Percentiles rank a stretch among this genome's conserved stretches.
Evolutionary conservation across 805 yeast genomes (phyloP).

Genomic region (Dipodascus albidus): DNA sequence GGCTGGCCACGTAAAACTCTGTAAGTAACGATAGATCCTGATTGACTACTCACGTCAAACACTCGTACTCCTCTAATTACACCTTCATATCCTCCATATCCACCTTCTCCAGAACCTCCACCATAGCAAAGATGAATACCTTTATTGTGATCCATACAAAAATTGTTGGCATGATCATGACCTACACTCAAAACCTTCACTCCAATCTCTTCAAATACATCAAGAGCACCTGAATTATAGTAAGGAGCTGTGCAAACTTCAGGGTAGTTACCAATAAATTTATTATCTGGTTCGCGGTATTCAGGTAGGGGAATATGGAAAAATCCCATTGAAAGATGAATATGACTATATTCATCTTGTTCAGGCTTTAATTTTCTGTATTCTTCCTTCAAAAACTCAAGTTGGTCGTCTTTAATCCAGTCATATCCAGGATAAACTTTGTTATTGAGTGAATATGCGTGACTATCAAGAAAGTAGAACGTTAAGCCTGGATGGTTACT

Average conservation of each 20-base stretch:
- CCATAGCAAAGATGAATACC: slow-evolving; percentile 82
- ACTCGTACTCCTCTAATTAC: slow-evolving; percentile 69
- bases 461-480: slow-evolving; percentile 76
- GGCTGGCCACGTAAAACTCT: slow-evolving; percentile 48
- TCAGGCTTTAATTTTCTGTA: slow-evolving; percentile 22
- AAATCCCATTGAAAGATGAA: slow-evolving; percentile 70
- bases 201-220: slow-evolving; percentile 48
- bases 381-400: slow-evolving; percentile 39
- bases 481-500: slow-evolving; percentile 35
- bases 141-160: slow-evolving; percentile 36
- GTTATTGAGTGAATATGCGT: slow-evolving; percentile 44
- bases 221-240: slow-evolving; percentile 55
- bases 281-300: slow-evolving; percentile 36
- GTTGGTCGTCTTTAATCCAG: slow-evolving; percentile 64
- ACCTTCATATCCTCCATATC: slow-evolving; percentile 89
- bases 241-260: slow-evolving; percentile 77
- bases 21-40: slow-evolving; percentile 49
- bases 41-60: slow-evolving; percentile 48
- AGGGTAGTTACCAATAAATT: slow-evolving; percentile 47
- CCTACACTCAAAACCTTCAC: slow-evolving; percentile 74
- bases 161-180: slow-evolving; percentile 94
- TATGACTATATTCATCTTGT: slow-evolving; percentile 27
- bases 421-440: slow-evolving; percentile 74
- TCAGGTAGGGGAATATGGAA: slow-evolving; percentile 94
- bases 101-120: slow-evolving; percentile 91